phyloP scores from a whole-genome alignment of 2,329 filamentous ascomycete genomes.

The Fusarium robinianum region DNA sequence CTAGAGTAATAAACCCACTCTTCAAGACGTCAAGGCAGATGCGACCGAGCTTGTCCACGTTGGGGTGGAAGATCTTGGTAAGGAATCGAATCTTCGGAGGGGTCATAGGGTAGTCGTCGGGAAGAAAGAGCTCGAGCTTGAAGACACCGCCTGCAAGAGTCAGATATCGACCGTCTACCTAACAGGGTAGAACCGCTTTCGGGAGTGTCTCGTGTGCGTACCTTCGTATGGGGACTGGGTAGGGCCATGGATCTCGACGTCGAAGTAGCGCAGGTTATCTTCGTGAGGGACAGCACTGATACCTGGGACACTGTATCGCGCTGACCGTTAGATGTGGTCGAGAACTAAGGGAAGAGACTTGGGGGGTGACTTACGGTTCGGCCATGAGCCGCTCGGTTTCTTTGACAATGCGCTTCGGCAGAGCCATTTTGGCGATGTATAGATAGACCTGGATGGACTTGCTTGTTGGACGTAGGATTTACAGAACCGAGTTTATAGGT shows the following conservation, averaged over 20 bases:
- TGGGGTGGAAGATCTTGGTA: conserved; percentile 99
- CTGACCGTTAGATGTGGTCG: conserved; percentile 28
- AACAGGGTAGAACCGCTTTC: not conserved
- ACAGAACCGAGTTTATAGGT: no score
- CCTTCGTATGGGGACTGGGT: conserved; percentile 94
- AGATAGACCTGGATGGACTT: not conserved
- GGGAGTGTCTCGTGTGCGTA: conserved; percentile 45
- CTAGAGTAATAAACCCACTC: conserved; percentile 60
- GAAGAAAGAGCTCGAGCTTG: conserved; percentile 95
- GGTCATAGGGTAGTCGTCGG: conserved; percentile 99
- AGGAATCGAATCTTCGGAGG: conserved; percentile 98
- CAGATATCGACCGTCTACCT: conserved; percentile 7
- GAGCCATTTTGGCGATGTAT: conserved; percentile 58
- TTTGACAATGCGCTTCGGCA: conserved; percentile 97
- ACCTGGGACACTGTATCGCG: conserved; percentile 74
- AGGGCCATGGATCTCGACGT: conserved; percentile 94
- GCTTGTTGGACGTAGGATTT: no score
- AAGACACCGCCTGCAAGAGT: conserved; percentile 71
- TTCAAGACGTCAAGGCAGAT: conserved; percentile 98
- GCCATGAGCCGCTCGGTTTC: conserved; percentile 97
- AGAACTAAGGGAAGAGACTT: conserved; percentile 10
- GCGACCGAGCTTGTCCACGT: conserved; percentile 95
- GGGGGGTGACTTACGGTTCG: conserved; percentile 73
- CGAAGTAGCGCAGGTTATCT: conserved; percentile 97
- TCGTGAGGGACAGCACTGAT: conserved; percentile 96